Evolutionary conservation across 148 eudicot species (phyloP), one percentile per base, ranked within the genome.

Genomic region (Fagopyrum tataricum): DNA sequence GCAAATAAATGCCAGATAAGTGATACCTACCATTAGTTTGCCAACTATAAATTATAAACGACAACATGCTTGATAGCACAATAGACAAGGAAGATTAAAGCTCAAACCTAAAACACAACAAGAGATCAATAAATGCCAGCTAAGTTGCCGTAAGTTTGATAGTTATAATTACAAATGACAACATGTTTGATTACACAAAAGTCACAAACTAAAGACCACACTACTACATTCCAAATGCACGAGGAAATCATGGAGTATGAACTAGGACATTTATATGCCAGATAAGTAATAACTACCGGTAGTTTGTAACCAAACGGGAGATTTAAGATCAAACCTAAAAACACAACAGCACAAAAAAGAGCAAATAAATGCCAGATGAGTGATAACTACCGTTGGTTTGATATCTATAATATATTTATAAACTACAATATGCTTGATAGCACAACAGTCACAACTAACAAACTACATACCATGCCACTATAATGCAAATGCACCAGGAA

Each of bases 51-150:
- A 17, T n/a, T 21, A 20, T 0, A 53, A 31, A 24, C 40, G 21
- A 62, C 17, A 23, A 37, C 44, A 51, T 14, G 24, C 31, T 46
- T 21, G 46, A 44, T 31, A 15, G 55, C n/a, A 66, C 43, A 64
- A 17, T 23, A 14, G 7, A n/a, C 10, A 7, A 6, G 24, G 8
- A 20, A 31, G 8, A 56, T 23, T 64, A 66, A 51, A 74, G 64
- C 21, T 17, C 70, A 7, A 24, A 58, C 67, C 40, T 70, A 70
- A 20, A 67, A 20, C 66, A 55, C 66, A 62, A 31, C 37, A 47
- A 44, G 61, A 12, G 61, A 26, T 46, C 4, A 56, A 67, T 68
- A 12, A 68, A 59, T 55, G 31, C 71, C 44, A 74, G 21, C 79
- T 42, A 9, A 5, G 10, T 56, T 31, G 2, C 37, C 4, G 46